Conservation (phyloP, 1,139 yeast species). For the Saccharomyces hybrid region DNA sequence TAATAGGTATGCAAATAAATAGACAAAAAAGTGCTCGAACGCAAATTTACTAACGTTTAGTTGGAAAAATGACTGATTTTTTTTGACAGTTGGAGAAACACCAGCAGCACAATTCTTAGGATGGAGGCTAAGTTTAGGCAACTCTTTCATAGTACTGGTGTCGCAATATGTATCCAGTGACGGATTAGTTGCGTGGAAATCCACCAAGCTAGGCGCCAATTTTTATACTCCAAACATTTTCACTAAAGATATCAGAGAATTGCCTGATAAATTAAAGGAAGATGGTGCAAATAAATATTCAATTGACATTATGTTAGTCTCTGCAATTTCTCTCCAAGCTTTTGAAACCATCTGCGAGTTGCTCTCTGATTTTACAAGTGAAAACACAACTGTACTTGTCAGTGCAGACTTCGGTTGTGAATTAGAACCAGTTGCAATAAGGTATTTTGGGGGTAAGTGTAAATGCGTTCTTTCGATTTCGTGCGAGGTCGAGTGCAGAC, state of each 20-base stretch:
- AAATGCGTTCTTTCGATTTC: slow-evolving; percentile 18
- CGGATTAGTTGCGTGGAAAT: slow-evolving; percentile 28
- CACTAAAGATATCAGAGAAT: slow-evolving; percentile 15
- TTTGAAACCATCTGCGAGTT: slow-evolving; percentile 11
- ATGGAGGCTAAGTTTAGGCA: slow-evolving; percentile 26
- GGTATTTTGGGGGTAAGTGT: slow-evolving; percentile 8
- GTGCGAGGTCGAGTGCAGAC: slow-evolving; percentile 23
- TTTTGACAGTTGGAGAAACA: slow-evolving; percentile 23
- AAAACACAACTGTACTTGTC: slow-evolving; percentile 17
- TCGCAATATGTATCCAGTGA: slow-evolving; percentile 24
- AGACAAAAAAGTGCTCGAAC: background rate
- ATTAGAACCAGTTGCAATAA: slow-evolving; percentile 14
- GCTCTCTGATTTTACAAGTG: slow-evolving; percentile 13
- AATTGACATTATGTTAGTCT: slow-evolving; percentile 18
- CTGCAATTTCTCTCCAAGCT: slow-evolving; percentile 21
- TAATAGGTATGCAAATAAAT: background rate
- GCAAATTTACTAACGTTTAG: background rate
- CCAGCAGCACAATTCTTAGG: slow-evolving; percentile 25
- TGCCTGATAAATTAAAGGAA: slow-evolving; percentile 9
- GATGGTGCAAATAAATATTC: slow-evolving; percentile 9
- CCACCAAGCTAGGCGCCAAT: slow-evolving; percentile 24
- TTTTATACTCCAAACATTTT: slow-evolving; percentile 26
- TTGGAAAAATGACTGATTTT: background rate
- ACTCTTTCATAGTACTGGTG: slow-evolving; percentile 20
- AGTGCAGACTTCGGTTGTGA: slow-evolving; percentile 25